Base-by-base conservation (phyloP, 257 asterid species). In the Plantago major region DNA sequence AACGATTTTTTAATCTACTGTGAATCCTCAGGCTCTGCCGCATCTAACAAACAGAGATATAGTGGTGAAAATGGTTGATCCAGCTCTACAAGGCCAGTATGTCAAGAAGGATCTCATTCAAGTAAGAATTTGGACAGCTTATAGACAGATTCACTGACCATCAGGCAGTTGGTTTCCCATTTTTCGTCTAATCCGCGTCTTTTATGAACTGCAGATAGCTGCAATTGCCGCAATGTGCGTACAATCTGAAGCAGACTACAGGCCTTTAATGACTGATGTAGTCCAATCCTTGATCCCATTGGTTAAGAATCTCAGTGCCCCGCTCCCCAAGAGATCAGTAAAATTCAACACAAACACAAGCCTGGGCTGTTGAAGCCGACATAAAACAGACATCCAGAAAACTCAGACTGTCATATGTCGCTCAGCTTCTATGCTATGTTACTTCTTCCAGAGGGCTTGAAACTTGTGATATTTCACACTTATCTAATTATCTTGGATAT, bases 141-240 rank as follows among this genome's bases (percentile, higher is more conserved):
- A 6, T 7, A 33, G 40, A 4, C 40, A 33, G 8, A 37, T 11
- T 42, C 12, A 46, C 44, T 44, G 11, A 26, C 33, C 14, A 45
- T 47, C 38, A 6, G 48, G 14, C 47, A 17, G 7, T 50, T 15
- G 17, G n/a, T 49, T 70, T 10, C 6, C 5, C 18, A 28, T 38
- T 15, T 46, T 18, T 13, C 4, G 15, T 12, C 14, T 48, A 9
- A 53, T 55, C 30, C 18, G 13, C 40, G 10, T 44, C 26, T 16
- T 28, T 51, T 22, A 26, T 13, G 7, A 49, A 51, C 42, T 64
- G 50, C 73, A 89, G 96, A 77, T 86, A 72, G 94, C 97, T 26
- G 97, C 95, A 46, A 88, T 88, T 1, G 92, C 95, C 3, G 95
- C 92, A 16, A 81, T 88, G 96, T 88, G 96, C 11, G 83, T 88